Evolutionary conservation across 2,329 filamentous ascomycete genomes (phyloP), one percentile per base, ranked within the genome.

Genomic region (Aspergillus terreus): DNA sequence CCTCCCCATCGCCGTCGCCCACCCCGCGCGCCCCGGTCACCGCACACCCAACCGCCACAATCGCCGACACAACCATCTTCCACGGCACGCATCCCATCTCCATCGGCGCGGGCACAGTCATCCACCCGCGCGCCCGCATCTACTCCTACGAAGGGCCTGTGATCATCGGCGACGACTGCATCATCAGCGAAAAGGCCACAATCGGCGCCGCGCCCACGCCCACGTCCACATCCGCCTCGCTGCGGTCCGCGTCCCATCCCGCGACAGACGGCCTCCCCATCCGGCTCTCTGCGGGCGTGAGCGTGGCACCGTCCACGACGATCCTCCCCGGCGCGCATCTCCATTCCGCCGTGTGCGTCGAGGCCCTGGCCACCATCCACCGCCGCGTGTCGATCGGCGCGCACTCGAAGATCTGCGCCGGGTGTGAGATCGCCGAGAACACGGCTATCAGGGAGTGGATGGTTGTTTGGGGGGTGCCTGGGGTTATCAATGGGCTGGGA

Each of bases 81-180:
- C 71, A 74, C 50, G 94, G 94, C 57, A 84, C 82, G 2, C 82
- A 95, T 67, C 85, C 84, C 1, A 89, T 99, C 57, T 86, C 83
- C 42, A 84, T 97, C 56, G 86, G 86, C 51, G 80, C 88, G 21
- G 85, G 90, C 64, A 86, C 84, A 3, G 82, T 96, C 6, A 74
- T 99, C n/a, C 92, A 97, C 64, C 92, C 94, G 1, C 88, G 92
- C 45, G 83, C 86, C 14, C 84, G 86, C 55, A 81, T 96, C 51
- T 88, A 91, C 63, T 87, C 92, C 7, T 84, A 84, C 51, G 79
- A 86, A 47, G 90, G 90, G 4, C 86, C 90, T 41, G 84, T 97
- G 59, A 84, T 85, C 25, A 82, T 95, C 53, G 91, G 92, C 23
- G 84, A 89, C 52, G 84, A 87, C 47, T 94, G 88, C 62, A 87